Conservation (phyloP, 2,329 filamentous ascomycete species). For the Claviceps pusilla region DNA sequence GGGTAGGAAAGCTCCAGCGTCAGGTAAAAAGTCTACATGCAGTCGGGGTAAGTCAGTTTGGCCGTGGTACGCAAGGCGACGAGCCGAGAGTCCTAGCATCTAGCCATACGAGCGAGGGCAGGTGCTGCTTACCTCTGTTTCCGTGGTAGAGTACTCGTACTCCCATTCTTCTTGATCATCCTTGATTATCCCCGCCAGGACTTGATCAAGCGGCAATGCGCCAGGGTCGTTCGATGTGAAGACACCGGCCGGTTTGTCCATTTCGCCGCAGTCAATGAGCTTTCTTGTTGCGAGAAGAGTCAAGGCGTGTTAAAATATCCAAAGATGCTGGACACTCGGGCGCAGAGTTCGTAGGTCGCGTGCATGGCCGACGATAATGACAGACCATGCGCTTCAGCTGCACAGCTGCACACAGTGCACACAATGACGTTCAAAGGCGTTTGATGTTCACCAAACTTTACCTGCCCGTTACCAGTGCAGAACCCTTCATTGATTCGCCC, state of each 20-base stretch:
- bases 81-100: neutral
- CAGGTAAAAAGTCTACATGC: conserved; percentile 43
- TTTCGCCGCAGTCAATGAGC: neutral
- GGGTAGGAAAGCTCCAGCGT: conserved; percentile 48
- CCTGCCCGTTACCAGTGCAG: too few species aligned
- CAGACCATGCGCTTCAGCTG: neutral
- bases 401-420: neutral
- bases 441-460: too few species aligned
- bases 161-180: conserved; percentile 48
- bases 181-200: conserved; percentile 11
- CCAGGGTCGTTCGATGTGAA: conserved; percentile 11
- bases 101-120: neutral
- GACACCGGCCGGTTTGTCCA: neutral
- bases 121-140: conserved; percentile 36
- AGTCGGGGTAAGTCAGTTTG: neutral
- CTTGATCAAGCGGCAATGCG: conserved; percentile 15
- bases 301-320: neutral
- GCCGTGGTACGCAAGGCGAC: neutral
- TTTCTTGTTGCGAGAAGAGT: neutral
- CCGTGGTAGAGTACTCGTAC: conserved; percentile 50
- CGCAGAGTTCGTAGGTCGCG: neutral
- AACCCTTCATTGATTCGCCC: neutral
- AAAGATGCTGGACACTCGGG: neutral
- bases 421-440: neutral
- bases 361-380: neutral